phyloP scores from a whole-genome alignment of 2,329 filamentous ascomycete species.

The Epichloe aotearoae region DNA sequence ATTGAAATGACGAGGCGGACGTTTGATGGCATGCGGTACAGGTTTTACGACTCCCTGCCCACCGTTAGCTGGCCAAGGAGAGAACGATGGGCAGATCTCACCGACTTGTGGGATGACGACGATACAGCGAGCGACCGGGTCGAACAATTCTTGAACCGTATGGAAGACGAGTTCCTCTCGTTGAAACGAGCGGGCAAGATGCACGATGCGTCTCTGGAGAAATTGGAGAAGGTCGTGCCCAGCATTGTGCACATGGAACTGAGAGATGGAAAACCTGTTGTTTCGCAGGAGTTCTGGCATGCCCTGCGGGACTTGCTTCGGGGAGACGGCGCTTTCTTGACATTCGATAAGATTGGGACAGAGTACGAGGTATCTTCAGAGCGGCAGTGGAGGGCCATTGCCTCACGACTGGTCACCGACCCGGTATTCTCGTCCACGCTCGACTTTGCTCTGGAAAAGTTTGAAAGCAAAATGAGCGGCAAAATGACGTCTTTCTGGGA shows the following conservation, averaged over 20 bases:
- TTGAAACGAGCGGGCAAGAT: slow-evolving; percentile 19
- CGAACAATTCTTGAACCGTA: slow-evolving; percentile 13
- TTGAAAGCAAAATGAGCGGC: slow-evolving; percentile 15
- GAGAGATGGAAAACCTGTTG: slow-evolving; percentile 35
- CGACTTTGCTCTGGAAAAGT: slow-evolving; percentile 12
- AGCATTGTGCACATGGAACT: slow-evolving; percentile 41
- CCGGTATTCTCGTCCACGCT: slow-evolving; percentile 16
- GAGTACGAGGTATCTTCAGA: slow-evolving; percentile 29
- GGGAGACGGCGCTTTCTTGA: slow-evolving; percentile 32
- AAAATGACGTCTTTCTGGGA: slow-evolving; percentile 32
- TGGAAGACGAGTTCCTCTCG: slow-evolving; percentile 17
- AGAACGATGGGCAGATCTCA: slow-evolving; percentile 9
- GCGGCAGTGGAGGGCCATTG: slow-evolving; percentile 33
- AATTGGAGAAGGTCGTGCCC: slow-evolving; percentile 39
- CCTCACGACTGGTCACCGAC: slow-evolving; percentile 26
- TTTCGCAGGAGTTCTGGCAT: slow-evolving; percentile 53
- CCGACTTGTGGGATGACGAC: slow-evolving; percentile 9
- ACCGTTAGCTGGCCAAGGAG: slow-evolving; percentile 16
- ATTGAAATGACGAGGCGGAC: slow-evolving; percentile 2
- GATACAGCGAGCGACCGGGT: slow-evolving; percentile 10
- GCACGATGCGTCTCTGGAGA: slow-evolving; percentile 25
- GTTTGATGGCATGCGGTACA: slow-evolving; percentile 6
- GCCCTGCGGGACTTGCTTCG: slow-evolving; percentile 44
- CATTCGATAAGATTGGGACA: slow-evolving; percentile 26
- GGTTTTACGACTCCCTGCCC: slow-evolving; percentile 13